phyloP scores from a whole-genome alignment of 2,329 filamentous ascomycete species.

The Sporothrix humicola region DNA sequence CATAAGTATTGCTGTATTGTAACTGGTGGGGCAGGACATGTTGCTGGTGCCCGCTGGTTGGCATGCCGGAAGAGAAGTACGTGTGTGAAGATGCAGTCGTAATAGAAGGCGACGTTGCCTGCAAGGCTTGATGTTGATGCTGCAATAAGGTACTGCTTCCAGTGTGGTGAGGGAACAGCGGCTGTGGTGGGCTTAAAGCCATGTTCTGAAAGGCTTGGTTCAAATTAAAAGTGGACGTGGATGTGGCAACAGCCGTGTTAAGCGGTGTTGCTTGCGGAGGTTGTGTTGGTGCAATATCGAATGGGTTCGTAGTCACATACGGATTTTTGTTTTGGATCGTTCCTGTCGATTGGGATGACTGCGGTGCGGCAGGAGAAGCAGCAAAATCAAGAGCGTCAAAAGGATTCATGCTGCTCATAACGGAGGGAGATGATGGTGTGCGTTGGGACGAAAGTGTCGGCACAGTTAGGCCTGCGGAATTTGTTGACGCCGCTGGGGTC shows the following conservation, averaged over 20 bases:
- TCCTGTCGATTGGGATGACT: constrained; percentile 70
- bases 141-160: constrained; percentile 58
- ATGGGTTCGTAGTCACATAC: constrained; percentile 68
- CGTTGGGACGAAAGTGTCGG: constrained; percentile 36
- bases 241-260: constrained; percentile 42
- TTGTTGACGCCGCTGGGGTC: constrained; percentile 45
- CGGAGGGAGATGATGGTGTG: constrained; percentile 50
- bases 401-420: constrained; percentile 56
- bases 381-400: constrained; percentile 71
- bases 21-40: constrained; percentile 31
- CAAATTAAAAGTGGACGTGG: constrained; percentile 46
- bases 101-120: constrained; percentile 41
- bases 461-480: constrained; percentile 40
- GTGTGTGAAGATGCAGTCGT: constrained; percentile 47
- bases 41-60: constrained; percentile 22
- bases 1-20: constrained; percentile 57
- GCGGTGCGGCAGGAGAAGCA: constrained; percentile 58
- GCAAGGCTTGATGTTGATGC: constrained; percentile 36
- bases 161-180: constrained; percentile 74
- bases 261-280: constrained; percentile 28
- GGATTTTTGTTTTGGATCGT: constrained; percentile 64
- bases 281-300: constrained; percentile 56
- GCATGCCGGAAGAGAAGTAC: constrained; percentile 31
- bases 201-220: constrained; percentile 77
- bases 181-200: constrained; percentile 65